Base-by-base conservation (phyloP, 2,329 filamentous ascomycete genomes). In the Apiospora arundinis region DNA sequence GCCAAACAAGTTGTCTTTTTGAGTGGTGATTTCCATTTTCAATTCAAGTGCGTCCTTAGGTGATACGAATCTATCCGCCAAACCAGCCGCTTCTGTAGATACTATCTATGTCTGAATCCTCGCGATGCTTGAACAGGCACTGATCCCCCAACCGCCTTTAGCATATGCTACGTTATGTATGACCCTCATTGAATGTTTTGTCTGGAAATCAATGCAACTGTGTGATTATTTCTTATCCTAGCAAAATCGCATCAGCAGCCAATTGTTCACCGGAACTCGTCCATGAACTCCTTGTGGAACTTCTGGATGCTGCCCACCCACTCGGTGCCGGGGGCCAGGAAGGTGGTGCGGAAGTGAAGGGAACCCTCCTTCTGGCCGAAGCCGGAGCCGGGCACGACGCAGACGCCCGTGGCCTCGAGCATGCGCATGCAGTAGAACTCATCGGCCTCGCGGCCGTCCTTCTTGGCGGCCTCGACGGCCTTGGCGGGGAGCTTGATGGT, bases 311-410 rank as follows among this genome's bases (percentile, higher is more conserved):
- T 89, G 68, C 92, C 91, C 8, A 97, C 92, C 96, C 96, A 99
- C 77, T 97, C 95, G 1, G 95, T 98, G 18, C 96, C 96, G 0
- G 96, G 96, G 0, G 96, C 95, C 52, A 99, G 86, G 88, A 99
- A 99, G 0, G 96, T 99, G 4, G 96, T 99, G 74, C 96, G 88
- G 88, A 99, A 97, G 85, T 99, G 96, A 78, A 96, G 86, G 0
- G 93, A 96, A 77, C 92, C 92, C 78, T 96, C 93, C 84, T 92
- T 95, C 86, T 99, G 96, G 7, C 96, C 96, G 80, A 99, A 99
- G 0, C 96, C 96, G 71, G 91, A 92, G 63, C 96, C 96, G 0
- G 96, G 92, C 2, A 99, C 95, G 70, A 98, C 93, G 78, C 96
- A 99, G 71, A 99, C 92, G 73, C 96, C 96, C 0, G 96, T 99